Base-by-base conservation (phyloP, 75 land plant genomes). In the Chamaecyparis obtusa region DNA sequence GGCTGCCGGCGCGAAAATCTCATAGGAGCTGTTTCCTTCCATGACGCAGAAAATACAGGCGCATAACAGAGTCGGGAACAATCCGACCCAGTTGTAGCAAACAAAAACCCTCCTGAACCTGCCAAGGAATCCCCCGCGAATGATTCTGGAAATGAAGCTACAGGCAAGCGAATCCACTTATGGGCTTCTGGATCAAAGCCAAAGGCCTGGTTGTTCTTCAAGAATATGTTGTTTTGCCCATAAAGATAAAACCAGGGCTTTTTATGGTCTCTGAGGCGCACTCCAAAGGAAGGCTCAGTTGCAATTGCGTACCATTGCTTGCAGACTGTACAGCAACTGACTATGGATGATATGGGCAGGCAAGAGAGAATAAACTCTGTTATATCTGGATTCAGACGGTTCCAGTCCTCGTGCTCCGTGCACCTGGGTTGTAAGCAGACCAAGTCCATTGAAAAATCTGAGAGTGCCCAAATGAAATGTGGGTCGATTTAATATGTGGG, bases 171-270 rank as follows among this genome's bases (percentile, higher is more conserved):
- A 51, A 84, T 16, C 97, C 97, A 96, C 16, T 60, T 32, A 35
- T 83, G 41, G 60, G 93, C 86, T 3, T 88, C 91, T 35, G 94
- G 93, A 83, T 94, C 96, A 88, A 90, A 96, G 35, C 90, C 95
- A 74, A 93, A 96, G 67, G 94, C 89, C 85, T 92, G 96, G 84
- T 89, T 89, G 82, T 87, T 90, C 67, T 87, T 89, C 64, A 56
- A 44, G 83, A 90, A 86, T 54, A 92, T 84, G 88, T 91, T 89
- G 89, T 93, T 94, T 4, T 84, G 94, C 35, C 95, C 93, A 84
- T 72, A 92, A 84, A 93, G 88, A 69, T 94, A 90, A 85, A 96
- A 88, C 92, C 96, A 91, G 33, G 95, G 94, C n/a, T 84, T 83
- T 79, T 87, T 77, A 69, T 49, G 24, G 67, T 75, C 75, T 74